A percentile compares a stretch with the other conserved stretches of the same genome.
phyloP scores from a whole-genome alignment of 768 basidiomycete species.

The Russula emetica region DNA sequence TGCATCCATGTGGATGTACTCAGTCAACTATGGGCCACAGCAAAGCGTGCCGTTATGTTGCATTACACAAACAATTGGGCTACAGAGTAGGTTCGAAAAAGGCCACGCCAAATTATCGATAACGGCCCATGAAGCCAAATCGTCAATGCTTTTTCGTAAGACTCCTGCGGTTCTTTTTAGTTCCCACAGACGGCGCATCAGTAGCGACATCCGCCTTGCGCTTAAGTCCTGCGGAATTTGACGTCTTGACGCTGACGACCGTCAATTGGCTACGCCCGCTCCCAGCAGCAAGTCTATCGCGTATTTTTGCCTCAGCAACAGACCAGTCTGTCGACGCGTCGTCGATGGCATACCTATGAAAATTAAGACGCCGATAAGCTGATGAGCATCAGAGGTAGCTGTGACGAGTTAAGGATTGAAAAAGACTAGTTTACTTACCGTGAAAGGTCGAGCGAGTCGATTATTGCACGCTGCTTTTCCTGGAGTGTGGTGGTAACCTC shows the following conservation, averaged over 20 bases:
- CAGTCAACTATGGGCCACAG: not conserved
- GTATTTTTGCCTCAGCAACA: conserved; percentile 67
- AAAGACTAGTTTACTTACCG: conserved; percentile 55
- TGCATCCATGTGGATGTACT: no score
- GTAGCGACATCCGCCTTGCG: conserved; percentile 49
- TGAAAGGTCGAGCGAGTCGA: conserved; percentile 80
- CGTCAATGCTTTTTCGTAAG: conserved; percentile 11
- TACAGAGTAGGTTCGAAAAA: not conserved
- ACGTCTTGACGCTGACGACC: conserved; percentile 70
- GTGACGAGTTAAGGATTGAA: conserved; percentile 4
- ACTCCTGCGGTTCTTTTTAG: conserved; percentile 31
- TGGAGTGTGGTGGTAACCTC: conserved; percentile 49
- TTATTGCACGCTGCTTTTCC: conserved; percentile 81
- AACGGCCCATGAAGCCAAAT: not conserved
- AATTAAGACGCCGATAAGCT: conserved; percentile 18
- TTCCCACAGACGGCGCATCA: conserved; percentile 36
- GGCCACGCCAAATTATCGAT: not conserved
- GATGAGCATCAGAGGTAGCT: conserved; percentile 6
- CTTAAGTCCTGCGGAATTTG: conserved; percentile 42
- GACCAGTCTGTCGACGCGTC: conserved; percentile 68
- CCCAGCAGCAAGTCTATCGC: conserved; percentile 37
- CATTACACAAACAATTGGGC: not conserved
- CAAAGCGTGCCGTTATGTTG: not conserved
- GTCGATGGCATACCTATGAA: conserved; percentile 67
- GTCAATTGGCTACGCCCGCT: conserved; percentile 47